Percentiles rank a stretch among this genome's conserved stretches.
These are phyloP conservation scores for Colletotrichum euphorbiae DNA, from an alignment of 2,329 filamentous ascomycete species.

Conservation along the genomic window DNA sequence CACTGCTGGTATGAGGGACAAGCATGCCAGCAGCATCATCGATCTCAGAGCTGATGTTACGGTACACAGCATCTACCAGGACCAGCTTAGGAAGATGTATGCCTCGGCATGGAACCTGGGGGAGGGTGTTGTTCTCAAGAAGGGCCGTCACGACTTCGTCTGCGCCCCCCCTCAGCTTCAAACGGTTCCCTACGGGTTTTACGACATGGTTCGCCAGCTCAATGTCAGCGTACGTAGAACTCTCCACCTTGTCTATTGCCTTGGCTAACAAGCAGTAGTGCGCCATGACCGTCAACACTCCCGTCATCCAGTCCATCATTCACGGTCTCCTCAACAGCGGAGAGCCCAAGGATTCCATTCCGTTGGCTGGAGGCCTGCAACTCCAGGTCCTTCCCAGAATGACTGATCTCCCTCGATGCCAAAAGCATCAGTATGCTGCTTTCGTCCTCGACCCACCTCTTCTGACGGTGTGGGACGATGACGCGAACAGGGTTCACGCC, in stretches of 20 bases:
- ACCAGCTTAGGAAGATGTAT: conserved; percentile 39
- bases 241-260: background rate
- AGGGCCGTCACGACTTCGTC: conserved; percentile 60
- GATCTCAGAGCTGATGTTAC: conserved; percentile 39
- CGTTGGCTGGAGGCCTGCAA: conserved; percentile 67
- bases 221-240: conserved; percentile 63
- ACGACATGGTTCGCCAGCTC: conserved; percentile 52
- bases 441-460: conserved; percentile 70
- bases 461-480: conserved; percentile 74
- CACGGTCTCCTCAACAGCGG: conserved; percentile 55
- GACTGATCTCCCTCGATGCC: conserved; percentile 66
- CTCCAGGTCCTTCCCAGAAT: conserved; percentile 72
- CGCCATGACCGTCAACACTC: conserved; percentile 76
- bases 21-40: conserved; percentile 36
- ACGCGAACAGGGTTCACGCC: conserved; percentile 65
- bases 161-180: conserved; percentile 48
- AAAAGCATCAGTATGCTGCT: conserved; percentile 75
- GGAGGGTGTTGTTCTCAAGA: conserved; percentile 68
- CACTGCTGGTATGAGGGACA: conserved; percentile 38
- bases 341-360: conserved; percentile 61
- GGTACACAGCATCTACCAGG: conserved; percentile 39
- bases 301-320: conserved; percentile 71
- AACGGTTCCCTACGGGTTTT: conserved; percentile 60
- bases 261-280: conserved; percentile 54
- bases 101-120: conserved; percentile 47